phyloP scores from a whole-genome alignment of 2,329 filamentous ascomycete genomes.

The Pseudocercospora eumusae region DNA sequence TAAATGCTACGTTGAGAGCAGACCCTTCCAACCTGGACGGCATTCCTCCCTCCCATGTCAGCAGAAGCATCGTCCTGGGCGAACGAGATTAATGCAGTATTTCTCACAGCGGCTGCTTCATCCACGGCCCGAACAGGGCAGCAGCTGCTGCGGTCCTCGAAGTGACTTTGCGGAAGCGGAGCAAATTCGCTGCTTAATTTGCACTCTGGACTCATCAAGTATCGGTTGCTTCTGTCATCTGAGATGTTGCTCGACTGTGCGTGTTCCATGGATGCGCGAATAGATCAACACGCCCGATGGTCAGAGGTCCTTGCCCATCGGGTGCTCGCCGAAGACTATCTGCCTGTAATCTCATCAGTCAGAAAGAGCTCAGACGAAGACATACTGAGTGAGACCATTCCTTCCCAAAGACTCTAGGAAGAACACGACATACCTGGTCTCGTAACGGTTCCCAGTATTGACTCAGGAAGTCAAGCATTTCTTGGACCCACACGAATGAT shows the following conservation, averaged over 20 bases:
- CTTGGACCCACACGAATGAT: not conserved
- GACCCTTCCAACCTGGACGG: not conserved
- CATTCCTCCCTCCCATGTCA: no score
- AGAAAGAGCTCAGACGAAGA: not conserved
- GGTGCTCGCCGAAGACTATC: not conserved
- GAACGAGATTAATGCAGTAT: no score
- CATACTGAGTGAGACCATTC: not conserved
- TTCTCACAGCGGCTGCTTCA: no score
- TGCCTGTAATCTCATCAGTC: not conserved
- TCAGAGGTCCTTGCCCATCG: not conserved
- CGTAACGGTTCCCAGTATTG: not conserved
- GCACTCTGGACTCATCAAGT: not conserved
- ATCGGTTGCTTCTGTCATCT: not conserved
- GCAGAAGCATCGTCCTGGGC: no score
- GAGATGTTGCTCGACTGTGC: not conserved
- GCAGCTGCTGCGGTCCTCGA: no score
- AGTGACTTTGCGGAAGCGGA: not conserved
- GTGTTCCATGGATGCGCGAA: not conserved
- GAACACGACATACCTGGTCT: not conserved
- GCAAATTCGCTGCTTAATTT: not conserved
- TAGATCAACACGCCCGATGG: not conserved
- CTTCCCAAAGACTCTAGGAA: not conserved
- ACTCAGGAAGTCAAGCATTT: not conserved
- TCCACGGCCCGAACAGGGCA: no score
- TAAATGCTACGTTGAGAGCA: not conserved